These are phyloP conservation scores for Leccinum longicurvipes DNA, from an alignment of 768 basidiomycete species.

Conservation along the genomic window DNA sequence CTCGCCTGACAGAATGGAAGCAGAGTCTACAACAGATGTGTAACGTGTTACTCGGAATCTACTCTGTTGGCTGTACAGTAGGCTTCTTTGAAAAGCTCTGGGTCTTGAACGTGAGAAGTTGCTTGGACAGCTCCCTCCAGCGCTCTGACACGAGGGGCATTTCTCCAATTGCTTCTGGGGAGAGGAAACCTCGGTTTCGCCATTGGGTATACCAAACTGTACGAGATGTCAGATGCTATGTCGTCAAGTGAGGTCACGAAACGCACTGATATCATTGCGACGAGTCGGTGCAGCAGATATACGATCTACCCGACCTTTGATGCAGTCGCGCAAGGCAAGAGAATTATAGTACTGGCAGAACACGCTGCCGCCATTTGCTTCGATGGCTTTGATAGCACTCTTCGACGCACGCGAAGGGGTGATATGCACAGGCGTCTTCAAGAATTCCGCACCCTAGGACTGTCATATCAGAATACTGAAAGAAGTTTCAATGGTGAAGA, in stretches of 20 bases:
- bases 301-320: slow-evolving; percentile 70
- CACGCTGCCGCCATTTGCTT: slow-evolving; percentile 76
- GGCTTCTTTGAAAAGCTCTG: slow-evolving; percentile 31
- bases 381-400: slow-evolving; percentile 81
- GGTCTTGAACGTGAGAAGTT: slow-evolving; percentile 52
- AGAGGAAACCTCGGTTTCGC: slow-evolving; percentile 73
- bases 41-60: slow-evolving; percentile 15
- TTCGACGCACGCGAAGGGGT: slow-evolving; percentile 83
- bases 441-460: slow-evolving; percentile 57
- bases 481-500: background rate
- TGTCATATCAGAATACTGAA: background rate
- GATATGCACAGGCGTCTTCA: slow-evolving; percentile 74
- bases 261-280: slow-evolving; percentile 78
- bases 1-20: slow-evolving; percentile 55
- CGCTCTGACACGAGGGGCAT: slow-evolving; percentile 68
- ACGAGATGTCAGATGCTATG: slow-evolving; percentile 2
- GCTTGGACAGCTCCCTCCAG: slow-evolving; percentile 61
- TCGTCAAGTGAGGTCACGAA: background rate
- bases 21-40: slow-evolving; percentile 18
- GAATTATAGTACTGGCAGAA: slow-evolving; percentile 91
- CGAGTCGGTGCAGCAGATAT: slow-evolving; percentile 79
- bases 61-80: slow-evolving; percentile 18
- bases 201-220: slow-evolving; percentile 77
- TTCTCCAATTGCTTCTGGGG: slow-evolving; percentile 51
- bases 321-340: slow-evolving; percentile 74